Evolutionary conservation across 768 basidiomycete genomes (phyloP), one percentile per base, ranked within the genome.

Genomic region (Dendrothele bispora): DNA sequence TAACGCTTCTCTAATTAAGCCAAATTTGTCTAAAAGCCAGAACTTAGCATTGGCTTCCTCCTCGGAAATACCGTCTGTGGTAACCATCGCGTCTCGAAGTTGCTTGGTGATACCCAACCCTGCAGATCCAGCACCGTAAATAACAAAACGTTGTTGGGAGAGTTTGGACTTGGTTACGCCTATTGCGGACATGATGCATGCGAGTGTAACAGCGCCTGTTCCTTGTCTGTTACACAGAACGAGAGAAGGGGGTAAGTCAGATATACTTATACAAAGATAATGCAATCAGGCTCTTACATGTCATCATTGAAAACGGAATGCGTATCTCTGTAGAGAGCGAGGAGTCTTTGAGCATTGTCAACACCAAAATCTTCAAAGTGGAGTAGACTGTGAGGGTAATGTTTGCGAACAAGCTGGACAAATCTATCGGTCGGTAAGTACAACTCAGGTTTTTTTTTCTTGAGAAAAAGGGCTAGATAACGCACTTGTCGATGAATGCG

Each of bases 331-430:
- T 88, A 91, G 30, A 70, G 67, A 34, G 82, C 72, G 29, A 93
- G 71, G 1, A 92, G 62, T 15, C 79, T 66, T 49, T 86, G 79
- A 0, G 91, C 90, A 52, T 92, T 91, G 24, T 75, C 74, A 2
- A 88, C 82, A 3, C 89, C 89, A 51, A 91, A 91, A 57, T 93
- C 90, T 60, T 94, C 91, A 46, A 93, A 91, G 60, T 95, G 91
- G 3, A 89, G 67, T 3, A 92, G 72, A 58, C 75, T 71, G 21
- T 75, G 69, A 0, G 86, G 85, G 52, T 79, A 75, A 59, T 91
- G 64, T 60, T 90, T 91, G 38, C 83, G 75, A 6, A 91, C 82
- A 10, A 91, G 72, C 53, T 85, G 83, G 3, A 91, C 81, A 56
- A 93, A 89, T 55, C 85, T 86, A 51, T 15, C n/a, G 20, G 14